These are phyloP conservation scores for Blastocystis sp. DNA, from an alignment of 352 stramenopile species.

Conservation along the genomic window DNA sequence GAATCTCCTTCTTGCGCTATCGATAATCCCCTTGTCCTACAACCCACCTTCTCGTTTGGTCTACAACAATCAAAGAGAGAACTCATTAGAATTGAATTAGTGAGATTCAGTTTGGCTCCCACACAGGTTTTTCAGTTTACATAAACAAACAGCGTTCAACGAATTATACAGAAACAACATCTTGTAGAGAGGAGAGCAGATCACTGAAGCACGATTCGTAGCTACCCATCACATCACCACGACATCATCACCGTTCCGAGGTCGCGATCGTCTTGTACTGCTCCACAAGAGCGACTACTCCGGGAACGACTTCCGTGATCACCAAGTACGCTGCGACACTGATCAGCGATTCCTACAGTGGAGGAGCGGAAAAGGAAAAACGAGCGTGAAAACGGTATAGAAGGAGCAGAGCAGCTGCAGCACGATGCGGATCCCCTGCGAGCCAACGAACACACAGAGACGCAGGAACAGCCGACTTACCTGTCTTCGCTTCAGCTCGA, in stretches of 20 bases:
- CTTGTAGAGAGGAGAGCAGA: constrained; percentile 4
- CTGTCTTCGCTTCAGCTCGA: constrained; percentile 17
- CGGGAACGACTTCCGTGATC: neutral
- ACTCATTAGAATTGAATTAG: too few species aligned
- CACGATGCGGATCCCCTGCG: neutral
- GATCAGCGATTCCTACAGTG: neutral
- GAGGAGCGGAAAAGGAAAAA: neutral
- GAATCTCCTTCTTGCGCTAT: too few species aligned
- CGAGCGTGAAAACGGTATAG: neutral
- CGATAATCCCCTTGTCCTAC: too few species aligned
- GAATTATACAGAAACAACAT: constrained; percentile 43
- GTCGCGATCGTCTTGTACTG: neutral
- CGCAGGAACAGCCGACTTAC: neutral
- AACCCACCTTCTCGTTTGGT: too few species aligned
- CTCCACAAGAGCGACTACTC: neutral
- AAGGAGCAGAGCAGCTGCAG: neutral
- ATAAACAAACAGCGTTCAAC: too few species aligned
- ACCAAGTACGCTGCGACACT: neutral
- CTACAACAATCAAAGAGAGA: too few species aligned
- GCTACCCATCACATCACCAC: neutral
- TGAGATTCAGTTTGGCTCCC: too few species aligned
- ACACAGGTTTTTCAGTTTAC: too few species aligned
- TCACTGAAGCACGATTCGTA: neutral
- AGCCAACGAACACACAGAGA: neutral
- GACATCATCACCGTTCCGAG: neutral